Percentiles rank a stretch among this genome's conserved stretches.
Conservation (phyloP, 257 asterid genomes). For the Galeopsis tetrahit region DNA sequence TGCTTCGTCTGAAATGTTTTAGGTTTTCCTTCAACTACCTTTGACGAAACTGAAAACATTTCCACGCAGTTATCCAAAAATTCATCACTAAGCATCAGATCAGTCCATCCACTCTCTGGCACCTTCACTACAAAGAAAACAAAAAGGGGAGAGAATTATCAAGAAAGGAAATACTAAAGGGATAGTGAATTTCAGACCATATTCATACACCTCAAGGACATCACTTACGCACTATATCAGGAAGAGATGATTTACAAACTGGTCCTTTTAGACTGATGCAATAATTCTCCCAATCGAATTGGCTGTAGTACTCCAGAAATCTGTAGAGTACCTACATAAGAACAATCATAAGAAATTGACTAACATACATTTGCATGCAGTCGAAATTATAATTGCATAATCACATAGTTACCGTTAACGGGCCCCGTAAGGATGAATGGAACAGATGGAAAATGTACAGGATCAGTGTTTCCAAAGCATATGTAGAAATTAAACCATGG, state of each 20-base stretch:
- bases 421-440: conserved; percentile 47
- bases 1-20: conserved; percentile 57
- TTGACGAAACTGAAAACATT: conserved; percentile 58
- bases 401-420: conserved; percentile 56
- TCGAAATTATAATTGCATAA: conserved; percentile 22
- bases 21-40: conserved; percentile 48
- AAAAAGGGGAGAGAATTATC: background rate
- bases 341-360: conserved; percentile 24
- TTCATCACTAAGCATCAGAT: conserved; percentile 58
- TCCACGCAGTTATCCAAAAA: conserved; percentile 61
- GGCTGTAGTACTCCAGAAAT: conserved; percentile 74
- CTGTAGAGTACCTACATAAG: conserved; percentile 64
- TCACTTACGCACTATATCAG: conserved; percentile 62
- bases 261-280: conserved; percentile 80
- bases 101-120: conserved; percentile 48
- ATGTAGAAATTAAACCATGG: conserved; percentile 75
- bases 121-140: conserved; percentile 50
- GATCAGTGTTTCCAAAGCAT: conserved; percentile 55
- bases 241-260: conserved; percentile 61
- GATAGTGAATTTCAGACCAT: conserved; percentile 1
- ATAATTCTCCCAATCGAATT: conserved; percentile 82
- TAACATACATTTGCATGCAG: conserved; percentile 13
- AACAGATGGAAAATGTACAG: conserved; percentile 49
- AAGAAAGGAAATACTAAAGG: conserved; percentile 7
- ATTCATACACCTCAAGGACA: conserved; percentile 13